These are phyloP conservation scores for Yamadazyma jaroonii DNA, from an alignment of 1,139 yeast genomes.

Conservation along the genomic window DNA sequence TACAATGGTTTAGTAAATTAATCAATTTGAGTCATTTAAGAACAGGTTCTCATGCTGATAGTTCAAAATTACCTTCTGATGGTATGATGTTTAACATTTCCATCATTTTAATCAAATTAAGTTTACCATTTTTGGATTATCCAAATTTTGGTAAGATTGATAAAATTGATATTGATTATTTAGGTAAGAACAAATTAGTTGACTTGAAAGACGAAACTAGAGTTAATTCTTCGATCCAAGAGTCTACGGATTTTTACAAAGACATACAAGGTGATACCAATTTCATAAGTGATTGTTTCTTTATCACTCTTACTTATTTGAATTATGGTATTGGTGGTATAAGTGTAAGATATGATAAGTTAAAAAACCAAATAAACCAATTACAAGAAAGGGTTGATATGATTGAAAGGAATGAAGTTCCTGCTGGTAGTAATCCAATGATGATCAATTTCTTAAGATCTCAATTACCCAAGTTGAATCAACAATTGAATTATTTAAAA, in stretches of 20 bases:
- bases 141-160: constrained; percentile 61
- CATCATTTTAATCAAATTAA: constrained; percentile 61
- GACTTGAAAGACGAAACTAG: constrained; percentile 81
- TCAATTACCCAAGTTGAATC: constrained; percentile 47
- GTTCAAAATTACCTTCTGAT: constrained; percentile 65
- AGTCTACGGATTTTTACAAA: constrained; percentile 56
- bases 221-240: constrained; percentile 70
- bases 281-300: constrained; percentile 88
- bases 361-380: constrained; percentile 52
- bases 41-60: constrained; percentile 81
- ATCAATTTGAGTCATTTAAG: constrained; percentile 82
- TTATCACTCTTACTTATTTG: constrained; percentile 69
- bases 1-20: constrained; percentile 68
- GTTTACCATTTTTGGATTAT: constrained; percentile 80
- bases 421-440: constrained; percentile 28
- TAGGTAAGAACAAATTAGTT: constrained; percentile 47
- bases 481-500: constrained; percentile 35
- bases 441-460: constrained; percentile 28
- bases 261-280: constrained; percentile 44
- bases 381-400: constrained; percentile 50
- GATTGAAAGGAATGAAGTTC: constrained; percentile 32
- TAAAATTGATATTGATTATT: constrained; percentile 67
- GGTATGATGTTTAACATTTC: constrained; percentile 81
- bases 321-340: constrained; percentile 91
- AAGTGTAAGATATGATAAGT: constrained; percentile 52